A percentile compares a stretch with the other conserved stretches of the same genome.
Evolutionary conservation across 2,329 filamentous ascomycete species (phyloP).

Genomic region (Hymenoscyphus infarciens): DNA sequence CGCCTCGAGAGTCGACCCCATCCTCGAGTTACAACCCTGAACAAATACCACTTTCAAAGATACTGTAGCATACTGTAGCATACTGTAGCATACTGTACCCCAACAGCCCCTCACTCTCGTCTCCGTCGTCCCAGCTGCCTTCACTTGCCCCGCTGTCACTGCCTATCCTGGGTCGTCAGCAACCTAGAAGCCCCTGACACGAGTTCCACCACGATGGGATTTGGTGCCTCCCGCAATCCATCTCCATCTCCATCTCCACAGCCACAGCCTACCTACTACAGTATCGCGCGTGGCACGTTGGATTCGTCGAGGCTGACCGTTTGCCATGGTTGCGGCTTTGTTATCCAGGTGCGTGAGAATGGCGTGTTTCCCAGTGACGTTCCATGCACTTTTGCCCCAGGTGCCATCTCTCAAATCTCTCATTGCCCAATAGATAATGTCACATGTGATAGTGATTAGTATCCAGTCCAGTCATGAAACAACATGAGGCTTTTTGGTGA

Average conservation of each 20-base stretch:
- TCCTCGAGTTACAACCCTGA: background rate
- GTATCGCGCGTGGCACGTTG: background rate
- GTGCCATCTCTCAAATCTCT: background rate
- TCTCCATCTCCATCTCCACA: too few relatives aligned
- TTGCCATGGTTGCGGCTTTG: background rate
- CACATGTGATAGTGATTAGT: slow-evolving; percentile 10
- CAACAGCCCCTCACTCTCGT: background rate
- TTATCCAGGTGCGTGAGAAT: slow-evolving; percentile 10
- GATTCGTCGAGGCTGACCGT: background rate
- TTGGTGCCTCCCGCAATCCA: background rate
- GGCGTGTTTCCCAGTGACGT: slow-evolving; percentile 15
- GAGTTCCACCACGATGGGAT: background rate
- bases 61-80: background rate
- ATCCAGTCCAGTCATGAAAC: slow-evolving; percentile 4
- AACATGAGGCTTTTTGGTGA: background rate
- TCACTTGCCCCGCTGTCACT: background rate
- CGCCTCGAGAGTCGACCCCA: too few relatives aligned
- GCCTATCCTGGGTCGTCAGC: background rate
- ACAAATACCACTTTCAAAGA: background rate
- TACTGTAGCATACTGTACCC: background rate
- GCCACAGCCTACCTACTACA: too few relatives aligned
- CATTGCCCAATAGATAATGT: slow-evolving; percentile 12
- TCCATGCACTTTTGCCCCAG: slow-evolving; percentile 13
- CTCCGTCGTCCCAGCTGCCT: background rate
- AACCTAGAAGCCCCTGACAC: background rate